Conservation (phyloP, 1,284 basidiomycete genomes). For the Bondarzewia mesenterica region DNA sequence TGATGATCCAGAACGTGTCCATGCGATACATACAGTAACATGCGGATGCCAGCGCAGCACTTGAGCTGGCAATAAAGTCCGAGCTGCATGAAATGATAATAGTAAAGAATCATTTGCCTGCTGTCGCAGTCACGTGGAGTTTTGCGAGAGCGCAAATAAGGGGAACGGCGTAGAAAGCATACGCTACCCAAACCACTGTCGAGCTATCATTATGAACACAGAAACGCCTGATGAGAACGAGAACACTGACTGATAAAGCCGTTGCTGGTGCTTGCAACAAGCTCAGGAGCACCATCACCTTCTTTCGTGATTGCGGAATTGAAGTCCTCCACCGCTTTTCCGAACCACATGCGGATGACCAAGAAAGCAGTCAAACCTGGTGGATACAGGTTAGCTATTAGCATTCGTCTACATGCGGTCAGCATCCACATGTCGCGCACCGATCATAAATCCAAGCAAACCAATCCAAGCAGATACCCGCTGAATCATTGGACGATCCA, state of each 20-base stretch:
- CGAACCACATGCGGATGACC: slow-evolving; percentile 73
- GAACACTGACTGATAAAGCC: slow-evolving; percentile 63
- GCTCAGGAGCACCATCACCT: slow-evolving; percentile 43
- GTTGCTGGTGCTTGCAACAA: slow-evolving; percentile 59
- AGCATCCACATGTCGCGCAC: slow-evolving; percentile 28
- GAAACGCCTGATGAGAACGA: not conserved
- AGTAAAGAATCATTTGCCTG: slow-evolving; percentile 17
- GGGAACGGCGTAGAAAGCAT: slow-evolving; percentile 65
- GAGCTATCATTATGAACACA: slow-evolving; percentile 5
- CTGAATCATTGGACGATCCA: slow-evolving; percentile 55
- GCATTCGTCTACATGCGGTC: slow-evolving; percentile 4
- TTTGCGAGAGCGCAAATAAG: slow-evolving; percentile 65
- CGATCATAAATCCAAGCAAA: slow-evolving; percentile 64
- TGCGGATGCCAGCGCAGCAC: slow-evolving; percentile 6
- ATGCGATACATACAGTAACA: not conserved
- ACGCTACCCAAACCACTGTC: slow-evolving; percentile 70
- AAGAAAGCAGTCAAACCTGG: slow-evolving; percentile 64
- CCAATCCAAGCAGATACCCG: slow-evolving; percentile 65
- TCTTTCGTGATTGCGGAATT: slow-evolving; percentile 50
- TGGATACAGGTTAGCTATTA: not conserved
- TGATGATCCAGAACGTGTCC: not conserved
- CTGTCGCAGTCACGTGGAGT: slow-evolving; percentile 40
- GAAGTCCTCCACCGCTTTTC: slow-evolving; percentile 70
- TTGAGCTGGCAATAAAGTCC: slow-evolving; percentile 3
- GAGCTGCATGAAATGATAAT: not conserved